These are phyloP conservation scores for Cryphonectria radicalis DNA, from an alignment of 2,329 filamentous ascomycete species.

Conservation along the genomic window DNA sequence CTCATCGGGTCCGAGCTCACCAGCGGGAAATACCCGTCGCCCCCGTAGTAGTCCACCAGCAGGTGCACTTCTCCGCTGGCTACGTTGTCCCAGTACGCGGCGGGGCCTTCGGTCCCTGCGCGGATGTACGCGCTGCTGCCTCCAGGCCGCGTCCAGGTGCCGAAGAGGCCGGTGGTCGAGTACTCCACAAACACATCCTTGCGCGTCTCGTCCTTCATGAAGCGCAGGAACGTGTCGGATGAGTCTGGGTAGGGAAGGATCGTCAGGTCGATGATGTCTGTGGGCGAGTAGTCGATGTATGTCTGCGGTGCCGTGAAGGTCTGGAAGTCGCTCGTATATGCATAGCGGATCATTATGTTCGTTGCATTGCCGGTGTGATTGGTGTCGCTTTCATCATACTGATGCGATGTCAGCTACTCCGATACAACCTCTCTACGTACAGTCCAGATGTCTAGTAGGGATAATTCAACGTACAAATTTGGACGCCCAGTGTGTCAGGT, in stretches of 20 bases:
- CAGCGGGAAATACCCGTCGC: slow-evolving; percentile 54
- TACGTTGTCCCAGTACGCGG: slow-evolving; percentile 49
- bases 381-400: slow-evolving; percentile 53
- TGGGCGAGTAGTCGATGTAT: slow-evolving; percentile 53
- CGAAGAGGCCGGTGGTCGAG: slow-evolving; percentile 53
- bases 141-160: slow-evolving; percentile 54
- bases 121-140: slow-evolving; percentile 48
- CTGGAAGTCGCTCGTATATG: slow-evolving; percentile 59
- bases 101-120: slow-evolving; percentile 49
- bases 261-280: slow-evolving; percentile 59
- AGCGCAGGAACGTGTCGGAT: slow-evolving; percentile 50
- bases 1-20: slow-evolving; percentile 48
- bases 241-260: slow-evolving; percentile 51
- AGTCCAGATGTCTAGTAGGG: not conserved
- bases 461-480: no score
- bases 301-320: slow-evolving; percentile 55
- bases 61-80: slow-evolving; percentile 47
- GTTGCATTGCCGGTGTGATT: slow-evolving; percentile 52
- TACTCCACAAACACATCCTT: slow-evolving; percentile 57
- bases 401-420: slow-evolving; percentile 13
- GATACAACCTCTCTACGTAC: not conserved
- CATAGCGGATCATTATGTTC: slow-evolving; percentile 54
- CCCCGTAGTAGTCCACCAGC: slow-evolving; percentile 54
- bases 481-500: slow-evolving; percentile 52
- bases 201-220: slow-evolving; percentile 58